Base-by-base conservation (phyloP, 176 grass and related monocot genomes). In the Musa schizocarpa region DNA sequence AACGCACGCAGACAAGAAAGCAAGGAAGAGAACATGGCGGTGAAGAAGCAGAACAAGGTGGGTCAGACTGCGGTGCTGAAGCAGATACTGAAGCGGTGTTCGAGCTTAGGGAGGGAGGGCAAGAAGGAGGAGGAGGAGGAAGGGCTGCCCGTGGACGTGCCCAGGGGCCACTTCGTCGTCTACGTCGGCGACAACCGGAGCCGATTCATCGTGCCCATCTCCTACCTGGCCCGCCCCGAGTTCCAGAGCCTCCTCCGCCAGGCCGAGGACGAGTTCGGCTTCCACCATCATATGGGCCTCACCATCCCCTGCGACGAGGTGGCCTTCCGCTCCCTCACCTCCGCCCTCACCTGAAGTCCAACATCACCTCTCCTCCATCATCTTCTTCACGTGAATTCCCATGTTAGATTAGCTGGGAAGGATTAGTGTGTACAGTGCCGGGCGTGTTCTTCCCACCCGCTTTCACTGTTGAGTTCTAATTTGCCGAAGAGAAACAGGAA, bases 261-360 rank as follows among this genome's bases (percentile, higher is more conserved):
- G 66, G 94, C 93, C 55, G 94, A 97, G 83, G 94, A 97, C 74
- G 94, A 97, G 86, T 97, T 97, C 78, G 89, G 90, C 16, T 97
- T 88, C 76, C 80, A 77, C 43, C 88, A 91, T 25, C 83, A 84
- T 22, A 89, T 79, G 13, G 90, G 88, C n/a, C 74, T 97, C 67
- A 89, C 92, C 52, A 91, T 97, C 72, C 94, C 93, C 56, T 97
- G 94, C 83, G 94, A 97, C 81, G 94, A 97, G 86, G 77, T 82
- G 57, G 86, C 87, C 82, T 97, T 97, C 86, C 88, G 85, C 49
- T 88, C 85, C 70, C 90, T 97, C 83, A 87, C 89, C 63, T 96
- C 89, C 61, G 80, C 89, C 7, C 86, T 96, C 58, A 83, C 86
- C 53, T 96, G 77, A 91, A 68, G 12, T 11, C 8, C 9, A 43